Evolutionary conservation across 805 yeast species (phyloP), one percentile per base, ranked within the genome.

Genomic region (Ogataea polymorpha): DNA sequence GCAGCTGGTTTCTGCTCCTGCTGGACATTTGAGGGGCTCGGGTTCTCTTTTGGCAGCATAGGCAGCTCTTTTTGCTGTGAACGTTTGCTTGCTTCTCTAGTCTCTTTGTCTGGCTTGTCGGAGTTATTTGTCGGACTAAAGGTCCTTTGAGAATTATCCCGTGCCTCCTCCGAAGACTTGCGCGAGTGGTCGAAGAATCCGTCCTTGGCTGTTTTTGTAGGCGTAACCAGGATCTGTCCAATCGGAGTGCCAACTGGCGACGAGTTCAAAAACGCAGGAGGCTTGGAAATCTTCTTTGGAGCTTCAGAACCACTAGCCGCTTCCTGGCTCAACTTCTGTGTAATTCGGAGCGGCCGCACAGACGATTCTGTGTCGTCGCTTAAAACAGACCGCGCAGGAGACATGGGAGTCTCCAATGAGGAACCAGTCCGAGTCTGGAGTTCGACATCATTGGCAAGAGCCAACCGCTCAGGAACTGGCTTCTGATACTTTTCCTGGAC

Each of bases 301-400:
- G 31, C 33, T 31, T 51, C 45, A 34, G 51, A 20, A 30, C 37
- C 48, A 20, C 53, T 48, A 48, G 50, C 44, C 26, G 54, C 39
- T 11, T 51, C 52, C 16, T 53, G 55, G 8, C 59, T 57, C 46
- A 73, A 61, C 53, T 75, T 79, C 55, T 77, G 80, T 0, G 86
- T 74, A 66, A 83, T 80, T 60, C 78, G 78, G 53, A 84, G 66
- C 0, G 90, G 90, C 58, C 85, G 75, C 1, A 79, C 87, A 1
- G 77, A 79, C 5, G 78, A 66, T 12, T 44, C 43, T 7, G 52
- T 30, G 11, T 51, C 55, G 20, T 43, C 50, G 21, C 40, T 35
- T 9, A 42, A 14, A 9, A 56, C 44, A 9, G 53, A 42, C 17
- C 48, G 36, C 28, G 36, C 30, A 3, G 49, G 49, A 4, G 49